These are phyloP conservation scores for Globisporangium irregulare DNA, from an alignment of 352 stramenopile species.

Conservation along the genomic window DNA sequence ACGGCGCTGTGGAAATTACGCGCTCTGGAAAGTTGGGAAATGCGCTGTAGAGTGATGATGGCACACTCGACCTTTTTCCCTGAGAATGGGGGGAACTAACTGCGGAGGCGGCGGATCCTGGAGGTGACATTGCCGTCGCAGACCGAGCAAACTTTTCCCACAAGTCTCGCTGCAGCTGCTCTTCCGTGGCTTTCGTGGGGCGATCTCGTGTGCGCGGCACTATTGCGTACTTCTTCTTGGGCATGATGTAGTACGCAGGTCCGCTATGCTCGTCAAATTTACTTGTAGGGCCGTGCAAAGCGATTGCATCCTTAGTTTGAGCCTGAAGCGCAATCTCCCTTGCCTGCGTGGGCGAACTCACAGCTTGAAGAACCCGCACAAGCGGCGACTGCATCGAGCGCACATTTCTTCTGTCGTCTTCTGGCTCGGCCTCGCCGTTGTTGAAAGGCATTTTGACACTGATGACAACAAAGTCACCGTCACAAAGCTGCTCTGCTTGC, in stretches of 20 bases:
- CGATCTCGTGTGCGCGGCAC: constrained; percentile 22
- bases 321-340: constrained; percentile 18
- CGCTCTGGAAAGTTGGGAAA: neutral
- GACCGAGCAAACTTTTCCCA: constrained; percentile 19
- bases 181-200: constrained; percentile 25
- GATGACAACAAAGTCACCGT: constrained; percentile 36
- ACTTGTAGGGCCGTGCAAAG: neutral
- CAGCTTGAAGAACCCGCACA: constrained; percentile 29
- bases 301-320: constrained; percentile 1
- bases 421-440: neutral
- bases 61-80: neutral
- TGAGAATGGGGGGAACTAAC: neutral
- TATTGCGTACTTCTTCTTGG: constrained; percentile 39
- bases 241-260: constrained; percentile 27
- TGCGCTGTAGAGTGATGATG: neutral
- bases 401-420: neutral
- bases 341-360: constrained; percentile 10
- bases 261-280: neutral
- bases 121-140: neutral
- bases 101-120: neutral
- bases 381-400: constrained; percentile 20
- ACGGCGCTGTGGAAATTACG: neutral
- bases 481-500: constrained; percentile 15
- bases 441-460: constrained; percentile 10
- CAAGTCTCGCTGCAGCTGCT: constrained; percentile 33